phyloP scores from a whole-genome alignment of 805 yeast genomes.

The Barnettozyma botsteinii region DNA sequence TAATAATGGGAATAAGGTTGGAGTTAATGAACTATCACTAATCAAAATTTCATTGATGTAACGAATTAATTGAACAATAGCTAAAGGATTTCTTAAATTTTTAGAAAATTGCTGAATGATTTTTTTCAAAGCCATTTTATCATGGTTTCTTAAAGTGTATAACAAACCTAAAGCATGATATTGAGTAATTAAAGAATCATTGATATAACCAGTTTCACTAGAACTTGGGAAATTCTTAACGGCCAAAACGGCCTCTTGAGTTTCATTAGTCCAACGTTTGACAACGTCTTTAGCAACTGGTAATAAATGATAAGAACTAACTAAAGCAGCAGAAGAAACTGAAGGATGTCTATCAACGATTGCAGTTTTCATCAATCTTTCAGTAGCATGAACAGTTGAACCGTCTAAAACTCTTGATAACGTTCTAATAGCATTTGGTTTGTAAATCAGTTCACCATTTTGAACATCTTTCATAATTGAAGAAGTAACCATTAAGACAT shows the following conservation, averaged over 20 bases:
- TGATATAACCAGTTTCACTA: constrained; percentile 41
- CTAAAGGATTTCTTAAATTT: constrained; percentile 71
- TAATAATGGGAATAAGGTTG: constrained; percentile 58
- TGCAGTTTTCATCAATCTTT: constrained; percentile 85
- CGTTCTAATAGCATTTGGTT: constrained; percentile 93
- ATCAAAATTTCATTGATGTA: constrained; percentile 65
- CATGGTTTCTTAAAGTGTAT: constrained; percentile 83
- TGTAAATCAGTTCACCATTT: constrained; percentile 75
- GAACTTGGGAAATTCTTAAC: constrained; percentile 37
- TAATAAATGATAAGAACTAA: constrained; percentile 82
- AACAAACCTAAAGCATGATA: constrained; percentile 93
- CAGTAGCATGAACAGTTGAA: constrained; percentile 87
- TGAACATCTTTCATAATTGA: constrained; percentile 98
- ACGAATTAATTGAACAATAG: constrained; percentile 80
- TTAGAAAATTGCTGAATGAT: constrained; percentile 72
- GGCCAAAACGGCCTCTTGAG: constrained; percentile 80
- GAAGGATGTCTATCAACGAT: constrained; percentile 87
- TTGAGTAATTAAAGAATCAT: constrained; percentile 79
- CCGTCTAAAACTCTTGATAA: constrained; percentile 85
- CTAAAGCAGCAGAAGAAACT: constrained; percentile 89
- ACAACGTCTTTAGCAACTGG: constrained; percentile 90
- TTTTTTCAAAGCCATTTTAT: constrained; percentile 89
- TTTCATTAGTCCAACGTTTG: constrained; percentile 89
- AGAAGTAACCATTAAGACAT: constrained; percentile 94
- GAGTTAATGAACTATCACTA: constrained; percentile 60